phyloP scores from a whole-genome alignment of 108 stramenopile genomes.

The Conticribra weissflogii region DNA sequence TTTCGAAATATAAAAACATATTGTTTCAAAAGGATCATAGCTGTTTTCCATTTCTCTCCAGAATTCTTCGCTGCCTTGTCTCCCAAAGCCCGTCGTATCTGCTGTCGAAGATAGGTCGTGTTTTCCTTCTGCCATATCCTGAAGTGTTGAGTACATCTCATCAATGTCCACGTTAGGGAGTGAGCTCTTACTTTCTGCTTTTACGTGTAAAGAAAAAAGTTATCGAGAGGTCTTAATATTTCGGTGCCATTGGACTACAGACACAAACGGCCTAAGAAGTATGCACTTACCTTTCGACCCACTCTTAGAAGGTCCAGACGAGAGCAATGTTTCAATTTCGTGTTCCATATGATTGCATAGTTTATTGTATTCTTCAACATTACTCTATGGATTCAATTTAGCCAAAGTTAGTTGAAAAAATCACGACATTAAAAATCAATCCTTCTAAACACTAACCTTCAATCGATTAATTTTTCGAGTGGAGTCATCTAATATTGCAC shows the following conservation, averaged over 20 bases:
- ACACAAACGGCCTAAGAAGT: not conserved
- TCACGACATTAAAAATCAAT: too few relatives aligned
- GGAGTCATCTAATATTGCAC: constrained; percentile 77
- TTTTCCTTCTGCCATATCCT: constrained; percentile 28
- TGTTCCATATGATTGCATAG: constrained; percentile 81
- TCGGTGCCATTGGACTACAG: too few relatives aligned
- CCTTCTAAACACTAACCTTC: too few relatives aligned
- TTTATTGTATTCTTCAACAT: constrained; percentile 77
- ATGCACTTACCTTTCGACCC: constrained; percentile 1
- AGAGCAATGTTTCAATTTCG: constrained; percentile 68
- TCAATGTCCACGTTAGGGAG: constrained; percentile 66
- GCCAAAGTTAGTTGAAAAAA: too few relatives aligned
- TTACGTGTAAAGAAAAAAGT: constrained; percentile 7
- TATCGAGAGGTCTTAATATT: too few relatives aligned
- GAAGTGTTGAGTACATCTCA: constrained; percentile 71
- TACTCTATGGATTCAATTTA: constrained; percentile 11
- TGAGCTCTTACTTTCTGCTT: constrained; percentile 3
- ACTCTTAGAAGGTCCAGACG: constrained; percentile 7
- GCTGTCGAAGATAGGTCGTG: not conserved
- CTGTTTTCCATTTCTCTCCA: constrained; percentile 85
- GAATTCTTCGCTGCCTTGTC: constrained; percentile 33
- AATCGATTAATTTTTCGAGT: constrained; percentile 64
- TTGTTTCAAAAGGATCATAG: constrained; percentile 76
- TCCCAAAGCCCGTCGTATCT: not conserved
- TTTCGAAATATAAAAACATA: constrained; percentile 73